Conservation (phyloP, 2,329 filamentous ascomycete genomes). For the Aspergillus fijiensis region DNA sequence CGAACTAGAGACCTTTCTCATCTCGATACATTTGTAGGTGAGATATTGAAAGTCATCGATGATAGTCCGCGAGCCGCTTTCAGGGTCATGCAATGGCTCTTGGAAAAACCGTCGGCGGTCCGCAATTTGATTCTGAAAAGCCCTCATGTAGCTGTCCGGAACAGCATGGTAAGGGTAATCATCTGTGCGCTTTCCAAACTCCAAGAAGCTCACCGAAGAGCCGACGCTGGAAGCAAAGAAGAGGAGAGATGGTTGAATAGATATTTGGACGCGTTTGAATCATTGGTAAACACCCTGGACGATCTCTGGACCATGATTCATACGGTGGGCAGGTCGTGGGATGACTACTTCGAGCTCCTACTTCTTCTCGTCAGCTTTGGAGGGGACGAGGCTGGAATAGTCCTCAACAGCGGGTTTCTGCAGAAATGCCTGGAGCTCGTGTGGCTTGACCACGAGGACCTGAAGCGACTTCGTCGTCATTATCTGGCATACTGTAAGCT, state of each 20-base stretch:
- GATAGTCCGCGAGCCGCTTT: constrained; percentile 57
- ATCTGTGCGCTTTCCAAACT: constrained; percentile 55
- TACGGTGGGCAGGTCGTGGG: constrained; percentile 65
- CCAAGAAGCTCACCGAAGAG: constrained; percentile 38
- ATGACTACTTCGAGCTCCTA: constrained; percentile 72
- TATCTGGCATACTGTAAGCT: constrained; percentile 49
- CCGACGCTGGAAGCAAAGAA: constrained; percentile 25
- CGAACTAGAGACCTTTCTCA: constrained; percentile 68
- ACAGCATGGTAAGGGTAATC: constrained; percentile 53
- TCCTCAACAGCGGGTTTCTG: constrained; percentile 64
- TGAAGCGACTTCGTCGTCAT: constrained; percentile 53
- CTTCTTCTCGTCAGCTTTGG: constrained; percentile 65
- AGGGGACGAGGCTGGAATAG: constrained; percentile 54
- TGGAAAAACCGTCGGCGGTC: constrained; percentile 56
- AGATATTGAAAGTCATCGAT: constrained; percentile 53
- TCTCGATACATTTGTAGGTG: constrained; percentile 56
- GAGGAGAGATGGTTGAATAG: constrained; percentile 26
- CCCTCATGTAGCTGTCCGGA: constrained; percentile 57
- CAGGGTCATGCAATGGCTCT: constrained; percentile 63
- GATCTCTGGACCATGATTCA: constrained; percentile 65
- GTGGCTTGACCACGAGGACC: constrained; percentile 55
- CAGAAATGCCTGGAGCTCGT: constrained; percentile 60
- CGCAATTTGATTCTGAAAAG: constrained; percentile 65
- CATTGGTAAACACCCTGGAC: constrained; percentile 51
- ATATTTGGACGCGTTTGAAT: constrained; percentile 32